Evolutionary conservation across 768 basidiomycete species (phyloP), one percentile per base, ranked within the genome.

Genomic region (Lactifluus rugatus): DNA sequence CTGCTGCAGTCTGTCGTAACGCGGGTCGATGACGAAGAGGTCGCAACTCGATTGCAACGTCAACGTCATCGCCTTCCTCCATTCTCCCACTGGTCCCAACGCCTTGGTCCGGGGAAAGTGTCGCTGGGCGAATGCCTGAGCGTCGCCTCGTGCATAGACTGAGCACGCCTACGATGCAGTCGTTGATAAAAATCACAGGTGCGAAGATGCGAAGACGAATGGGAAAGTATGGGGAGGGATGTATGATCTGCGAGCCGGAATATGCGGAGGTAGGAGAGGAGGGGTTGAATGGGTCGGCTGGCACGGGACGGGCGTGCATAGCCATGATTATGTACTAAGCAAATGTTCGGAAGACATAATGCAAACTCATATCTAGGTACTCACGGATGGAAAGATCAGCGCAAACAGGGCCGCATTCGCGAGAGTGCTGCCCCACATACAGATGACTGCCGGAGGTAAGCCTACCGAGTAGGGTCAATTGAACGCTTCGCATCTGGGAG

Each of bases 371-470:
- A 32, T 23, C 37, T 21, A 32, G 34, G 46, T 19, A 74, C 85
- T 57, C 65, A 92, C 89, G 39, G 76, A 76, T 37, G 92, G 92
- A 67, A 87, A 92, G 13, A 92, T 67, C 52, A 93, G 78, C 0
- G 91, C 89, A 65, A 93, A 94, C 19, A 89, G 68, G 10, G 85
- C 85, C n/a, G 82, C 87, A 64, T 87, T 93, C 13, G 88, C 87
- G 37, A 91, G 79, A 42, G 81, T 78, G 59, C 81, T 82, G 52
- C 84, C 85, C 76, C 81, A 83, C 57, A 78, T 83, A 67, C 90
- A 92, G 19, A 91, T 71, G 0, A 76, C 77, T 1, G 89, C 82
- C 3, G 85, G 76, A 26, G 89, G 87, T 4, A 91, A 70, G 23
- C 86, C 86, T 89, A 55, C 23, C 19, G 62, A 39, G 13, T 52